phyloP scores from a whole-genome alignment of 2,329 filamentous ascomycete genomes.

The Neopestalotiopsis sp. region DNA sequence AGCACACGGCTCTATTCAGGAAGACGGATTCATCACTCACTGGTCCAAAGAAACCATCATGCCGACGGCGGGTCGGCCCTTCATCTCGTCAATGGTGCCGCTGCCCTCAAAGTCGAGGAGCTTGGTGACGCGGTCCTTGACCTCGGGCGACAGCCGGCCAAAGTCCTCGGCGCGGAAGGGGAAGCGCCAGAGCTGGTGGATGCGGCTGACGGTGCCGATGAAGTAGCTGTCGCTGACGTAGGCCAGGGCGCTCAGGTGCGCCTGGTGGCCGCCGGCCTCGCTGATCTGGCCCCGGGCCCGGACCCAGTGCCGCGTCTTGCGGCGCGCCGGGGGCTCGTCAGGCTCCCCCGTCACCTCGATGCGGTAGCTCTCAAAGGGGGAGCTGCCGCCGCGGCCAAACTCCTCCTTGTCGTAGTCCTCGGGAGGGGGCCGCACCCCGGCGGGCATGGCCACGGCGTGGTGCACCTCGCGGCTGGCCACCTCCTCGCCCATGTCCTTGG shows the following conservation, averaged over 20 bases:
- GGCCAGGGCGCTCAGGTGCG: slow-evolving; percentile 85
- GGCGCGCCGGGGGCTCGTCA: slow-evolving; percentile 59
- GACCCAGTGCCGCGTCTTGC: slow-evolving; percentile 76
- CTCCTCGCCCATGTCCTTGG: slow-evolving; percentile 64
- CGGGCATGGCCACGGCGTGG: slow-evolving; percentile 69
- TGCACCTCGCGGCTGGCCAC: slow-evolving; percentile 55
- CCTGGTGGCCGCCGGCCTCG: slow-evolving; percentile 73
- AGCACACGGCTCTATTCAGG: too few relatives aligned
- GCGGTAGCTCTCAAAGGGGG: slow-evolving; percentile 53
- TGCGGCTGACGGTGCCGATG: slow-evolving; percentile 83
- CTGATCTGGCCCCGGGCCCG: slow-evolving; percentile 78
- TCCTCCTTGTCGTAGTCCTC: slow-evolving; percentile 54
- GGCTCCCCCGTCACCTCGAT: slow-evolving; percentile 46
- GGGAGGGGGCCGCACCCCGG: slow-evolving; percentile 42
- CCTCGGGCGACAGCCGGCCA: slow-evolving; percentile 51
- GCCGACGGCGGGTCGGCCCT: slow-evolving; percentile 65
- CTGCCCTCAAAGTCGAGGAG: slow-evolving; percentile 50
- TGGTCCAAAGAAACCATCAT: slow-evolving; percentile 89
- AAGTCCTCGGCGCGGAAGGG: slow-evolving; percentile 60
- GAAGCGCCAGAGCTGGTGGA: slow-evolving; percentile 82
- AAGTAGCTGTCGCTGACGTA: slow-evolving; percentile 96
- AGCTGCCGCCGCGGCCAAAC: slow-evolving; percentile 39
- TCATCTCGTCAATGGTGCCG: slow-evolving; percentile 55
- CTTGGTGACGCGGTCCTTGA: slow-evolving; percentile 42
- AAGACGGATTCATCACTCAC: slow-evolving; percentile 28